phyloP scores from a whole-genome alignment of 208 protist species.

The Trypanosoma caninum region DNA sequence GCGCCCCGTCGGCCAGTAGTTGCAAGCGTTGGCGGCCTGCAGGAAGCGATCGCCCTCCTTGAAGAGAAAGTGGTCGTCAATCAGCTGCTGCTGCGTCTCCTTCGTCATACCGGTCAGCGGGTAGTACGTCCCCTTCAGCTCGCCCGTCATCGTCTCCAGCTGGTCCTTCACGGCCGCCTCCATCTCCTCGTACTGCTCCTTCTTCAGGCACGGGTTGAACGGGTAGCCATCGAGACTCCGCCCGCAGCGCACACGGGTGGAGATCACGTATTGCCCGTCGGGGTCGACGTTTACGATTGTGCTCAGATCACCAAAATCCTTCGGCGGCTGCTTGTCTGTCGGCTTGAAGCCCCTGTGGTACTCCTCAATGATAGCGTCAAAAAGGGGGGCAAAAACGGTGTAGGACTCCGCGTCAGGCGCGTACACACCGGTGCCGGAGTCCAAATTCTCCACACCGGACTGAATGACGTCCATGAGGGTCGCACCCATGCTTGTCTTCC shows the following conservation, averaged over 20 bases:
- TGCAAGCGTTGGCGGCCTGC: slow-evolving; percentile 45
- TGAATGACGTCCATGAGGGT: slow-evolving; percentile 54
- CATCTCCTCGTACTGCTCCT: slow-evolving; percentile 48
- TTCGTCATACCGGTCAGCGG: slow-evolving; percentile 52
- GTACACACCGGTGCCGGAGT: slow-evolving; percentile 45
- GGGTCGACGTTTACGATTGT: slow-evolving; percentile 40
- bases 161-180: slow-evolving; percentile 36
- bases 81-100: slow-evolving; percentile 57
- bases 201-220: slow-evolving; percentile 45
- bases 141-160: slow-evolving; percentile 35
- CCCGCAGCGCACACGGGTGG: slow-evolving; percentile 52
- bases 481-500: slow-evolving; percentile 41
- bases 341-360: slow-evolving; percentile 56
- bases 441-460: slow-evolving; percentile 51
- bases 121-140: slow-evolving; percentile 55
- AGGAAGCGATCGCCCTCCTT: slow-evolving; percentile 67
- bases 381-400: slow-evolving; percentile 46
- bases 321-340: slow-evolving; percentile 49
- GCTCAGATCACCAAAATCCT: slow-evolving; percentile 40
- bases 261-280: slow-evolving; percentile 53
- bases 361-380: slow-evolving; percentile 52
- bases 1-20: slow-evolving; percentile 58
- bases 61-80: slow-evolving; percentile 62
- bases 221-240: slow-evolving; percentile 44
- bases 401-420: slow-evolving; percentile 61